Conservation (phyloP, 2,329 filamentous ascomycete genomes). For the Aspergillus felis region DNA sequence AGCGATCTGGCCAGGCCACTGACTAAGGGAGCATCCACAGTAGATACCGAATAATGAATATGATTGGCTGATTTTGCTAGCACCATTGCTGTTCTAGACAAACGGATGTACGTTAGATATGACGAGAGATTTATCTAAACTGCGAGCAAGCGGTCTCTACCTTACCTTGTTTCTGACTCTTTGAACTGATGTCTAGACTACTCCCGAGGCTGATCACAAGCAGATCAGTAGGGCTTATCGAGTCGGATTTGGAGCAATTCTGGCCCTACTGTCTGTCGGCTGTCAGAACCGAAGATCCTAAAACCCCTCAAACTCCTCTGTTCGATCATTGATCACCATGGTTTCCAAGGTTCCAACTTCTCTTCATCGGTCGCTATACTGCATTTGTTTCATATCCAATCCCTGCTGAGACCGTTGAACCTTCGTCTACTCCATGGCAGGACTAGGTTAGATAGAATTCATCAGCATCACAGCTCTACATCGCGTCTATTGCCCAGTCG, state of each 20-base stretch:
- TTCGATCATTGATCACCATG: background rate
- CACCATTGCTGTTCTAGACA: background rate
- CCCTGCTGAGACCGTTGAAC: background rate
- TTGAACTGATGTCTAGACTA: background rate
- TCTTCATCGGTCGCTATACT: background rate
- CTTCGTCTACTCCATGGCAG: background rate
- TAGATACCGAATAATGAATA: no score
- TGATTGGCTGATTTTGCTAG: background rate
- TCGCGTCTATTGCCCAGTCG: background rate
- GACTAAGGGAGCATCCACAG: background rate
- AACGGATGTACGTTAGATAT: background rate
- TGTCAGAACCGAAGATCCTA: background rate
- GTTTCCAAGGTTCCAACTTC: background rate
- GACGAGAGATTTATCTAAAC: background rate
- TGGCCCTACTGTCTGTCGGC: background rate
- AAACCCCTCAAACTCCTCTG: background rate
- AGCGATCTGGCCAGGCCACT: background rate
- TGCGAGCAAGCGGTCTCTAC: background rate
- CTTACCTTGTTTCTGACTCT: background rate
- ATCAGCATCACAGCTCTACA: background rate
- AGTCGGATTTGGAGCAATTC: background rate
- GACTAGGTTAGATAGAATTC: background rate
- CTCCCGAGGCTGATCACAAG: background rate
- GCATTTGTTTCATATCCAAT: background rate
- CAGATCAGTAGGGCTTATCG: background rate